Conservation (phyloP, 2,329 filamentous ascomycete genomes). For the Hymenoscyphus repandus region DNA sequence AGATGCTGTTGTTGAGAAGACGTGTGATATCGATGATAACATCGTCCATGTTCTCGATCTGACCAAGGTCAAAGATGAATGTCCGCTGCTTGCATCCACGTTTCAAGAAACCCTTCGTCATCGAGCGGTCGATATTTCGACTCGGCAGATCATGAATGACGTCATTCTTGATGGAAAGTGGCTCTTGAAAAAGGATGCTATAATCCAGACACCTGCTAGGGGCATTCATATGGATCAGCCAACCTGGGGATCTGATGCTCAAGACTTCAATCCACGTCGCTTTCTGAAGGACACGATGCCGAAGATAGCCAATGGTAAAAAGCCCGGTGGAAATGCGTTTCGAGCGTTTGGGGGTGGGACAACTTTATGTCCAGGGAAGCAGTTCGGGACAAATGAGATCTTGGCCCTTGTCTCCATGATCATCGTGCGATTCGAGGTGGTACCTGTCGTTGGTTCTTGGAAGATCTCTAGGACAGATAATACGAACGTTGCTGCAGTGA, state of each 20-base stretch:
- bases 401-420: no score
- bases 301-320: slow-evolving; percentile 17
- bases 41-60: slow-evolving; percentile 17
- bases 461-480: no score
- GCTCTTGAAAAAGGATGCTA: slow-evolving; percentile 33
- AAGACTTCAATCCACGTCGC: slow-evolving; percentile 32
- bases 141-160: slow-evolving; percentile 35
- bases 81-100: slow-evolving; percentile 36
- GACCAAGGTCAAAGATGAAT: slow-evolving; percentile 16
- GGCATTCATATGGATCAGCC: slow-evolving; percentile 30
- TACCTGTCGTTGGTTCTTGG: no score
- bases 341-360: slow-evolving; percentile 33
- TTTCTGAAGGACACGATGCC: slow-evolving; percentile 32
- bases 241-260: slow-evolving; percentile 31
- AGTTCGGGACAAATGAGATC: no score
- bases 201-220: slow-evolving; percentile 32
- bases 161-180: slow-evolving; percentile 30
- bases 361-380: slow-evolving; percentile 26
- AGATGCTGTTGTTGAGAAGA: neutral
- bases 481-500: no score
- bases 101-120: slow-evolving; percentile 39
- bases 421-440: no score
- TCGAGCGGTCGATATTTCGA: slow-evolving; percentile 34
- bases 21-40: no score
- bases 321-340: slow-evolving; percentile 19